A percentile compares a stretch with the other conserved stretches of the same genome.
Evolutionary conservation across 768 basidiomycete genomes (phyloP).

Genomic region (Agaricus subrufescens): DNA sequence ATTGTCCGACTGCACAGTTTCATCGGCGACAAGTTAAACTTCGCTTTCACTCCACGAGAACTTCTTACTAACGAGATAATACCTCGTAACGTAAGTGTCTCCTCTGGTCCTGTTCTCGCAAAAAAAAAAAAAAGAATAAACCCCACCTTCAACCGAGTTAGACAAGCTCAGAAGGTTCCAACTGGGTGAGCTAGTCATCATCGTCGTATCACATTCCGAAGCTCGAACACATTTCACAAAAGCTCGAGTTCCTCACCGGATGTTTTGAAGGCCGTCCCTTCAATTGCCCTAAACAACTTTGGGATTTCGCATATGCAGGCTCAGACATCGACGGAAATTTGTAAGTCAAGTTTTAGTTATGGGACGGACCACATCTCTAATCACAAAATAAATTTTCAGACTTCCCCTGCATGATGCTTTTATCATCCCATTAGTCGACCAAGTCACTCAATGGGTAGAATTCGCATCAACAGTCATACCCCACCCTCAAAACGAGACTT

Average conservation of each 20-base stretch:
- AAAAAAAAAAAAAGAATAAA: too few relatives aligned
- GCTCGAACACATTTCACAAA: not conserved
- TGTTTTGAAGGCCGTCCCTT: slow-evolving; percentile 42
- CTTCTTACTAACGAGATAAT: slow-evolving; percentile 40
- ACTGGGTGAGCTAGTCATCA: slow-evolving; percentile 33
- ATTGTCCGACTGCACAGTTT: slow-evolving; percentile 26
- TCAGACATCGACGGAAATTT: slow-evolving; percentile 38
- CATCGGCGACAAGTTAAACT: slow-evolving; percentile 41
- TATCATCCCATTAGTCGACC: slow-evolving; percentile 42
- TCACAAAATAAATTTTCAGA: too few relatives aligned
- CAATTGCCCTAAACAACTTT: slow-evolving; percentile 40
- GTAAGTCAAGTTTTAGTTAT: too few relatives aligned
- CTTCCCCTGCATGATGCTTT: too few relatives aligned
- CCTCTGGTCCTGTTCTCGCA: not conserved
- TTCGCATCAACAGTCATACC: slow-evolving; percentile 42
- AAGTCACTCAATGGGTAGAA: slow-evolving; percentile 44
- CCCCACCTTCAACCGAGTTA: slow-evolving; percentile 11
- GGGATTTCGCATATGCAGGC: slow-evolving; percentile 55
- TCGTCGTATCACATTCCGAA: not conserved
- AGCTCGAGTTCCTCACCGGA: slow-evolving; percentile 52
- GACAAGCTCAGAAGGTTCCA: slow-evolving; percentile 53
- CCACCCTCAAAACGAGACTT: slow-evolving; percentile 35
- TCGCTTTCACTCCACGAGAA: slow-evolving; percentile 36
- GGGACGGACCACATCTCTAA: too few relatives aligned
- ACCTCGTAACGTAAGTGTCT: slow-evolving; percentile 33